A percentile compares a stretch with the other conserved stretches of the same genome.
These are phyloP conservation scores for Aspergillus transmontanensis DNA, from an alignment of 2,329 filamentous ascomycete genomes.

Conservation along the genomic window DNA sequence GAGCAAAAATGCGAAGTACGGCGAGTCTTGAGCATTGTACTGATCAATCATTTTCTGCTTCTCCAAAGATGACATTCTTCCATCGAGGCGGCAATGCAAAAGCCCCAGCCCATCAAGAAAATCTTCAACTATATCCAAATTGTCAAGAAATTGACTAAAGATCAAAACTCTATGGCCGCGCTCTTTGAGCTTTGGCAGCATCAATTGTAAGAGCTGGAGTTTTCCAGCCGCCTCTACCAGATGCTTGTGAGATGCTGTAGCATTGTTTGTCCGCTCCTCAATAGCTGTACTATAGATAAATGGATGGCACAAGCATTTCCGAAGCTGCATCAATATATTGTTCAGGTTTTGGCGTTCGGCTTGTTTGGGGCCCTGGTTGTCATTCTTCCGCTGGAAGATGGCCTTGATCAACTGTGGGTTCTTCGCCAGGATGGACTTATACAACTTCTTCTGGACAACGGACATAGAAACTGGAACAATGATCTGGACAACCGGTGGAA, in stretches of 20 bases:
- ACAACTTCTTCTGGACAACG: constrained; percentile 87
- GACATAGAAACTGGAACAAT: constrained; percentile 97
- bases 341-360: constrained; percentile 79
- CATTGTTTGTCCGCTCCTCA: constrained; percentile 73
- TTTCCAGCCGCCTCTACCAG: constrained; percentile 91
- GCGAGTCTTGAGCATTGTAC: constrained; percentile 83
- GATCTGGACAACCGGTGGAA: constrained; percentile 91
- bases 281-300: constrained; percentile 91
- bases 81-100: constrained; percentile 79
- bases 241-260: constrained; percentile 69
- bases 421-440: constrained; percentile 89
- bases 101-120: constrained; percentile 78
- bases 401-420: constrained; percentile 86
- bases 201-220: constrained; percentile 76
- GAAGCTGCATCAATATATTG: constrained; percentile 93
- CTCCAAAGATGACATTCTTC: constrained; percentile 75
- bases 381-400: constrained; percentile 70
- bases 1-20: constrained; percentile 84
- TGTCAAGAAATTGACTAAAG: constrained; percentile 90
- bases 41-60: constrained; percentile 94
- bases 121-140: constrained; percentile 89
- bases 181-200: constrained; percentile 84
- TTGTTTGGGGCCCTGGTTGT: constrained; percentile 56
- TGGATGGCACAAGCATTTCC: constrained; percentile 93
- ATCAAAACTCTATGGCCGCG: constrained; percentile 88